Percentiles rank a stretch among this genome's conserved stretches.
phyloP scores from a whole-genome alignment of 495 filamentous ascomycete genomes.

The Aspergillus nanangensis region DNA sequence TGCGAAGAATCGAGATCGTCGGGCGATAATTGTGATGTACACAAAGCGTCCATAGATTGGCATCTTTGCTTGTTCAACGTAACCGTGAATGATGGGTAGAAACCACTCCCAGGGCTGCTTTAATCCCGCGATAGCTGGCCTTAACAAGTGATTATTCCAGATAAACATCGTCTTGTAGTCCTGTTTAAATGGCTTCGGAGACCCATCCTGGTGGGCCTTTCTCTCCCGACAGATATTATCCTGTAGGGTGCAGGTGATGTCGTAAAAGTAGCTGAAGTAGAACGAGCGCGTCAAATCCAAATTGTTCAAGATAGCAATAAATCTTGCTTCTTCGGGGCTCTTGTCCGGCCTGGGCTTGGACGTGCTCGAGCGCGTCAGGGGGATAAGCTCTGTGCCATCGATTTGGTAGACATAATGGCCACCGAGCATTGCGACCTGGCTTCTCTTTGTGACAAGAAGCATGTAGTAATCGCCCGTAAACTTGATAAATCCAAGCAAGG shows the following conservation, averaged over 20 bases:
- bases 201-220: slow-evolving; percentile 59
- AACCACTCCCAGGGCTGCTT: slow-evolving; percentile 92
- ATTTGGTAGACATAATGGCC: slow-evolving; percentile 95
- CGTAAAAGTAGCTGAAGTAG: slow-evolving; percentile 98
- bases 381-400: slow-evolving; percentile 90
- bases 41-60: slow-evolving; percentile 79
- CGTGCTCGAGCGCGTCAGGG: slow-evolving; percentile 61
- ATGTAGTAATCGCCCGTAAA: slow-evolving; percentile 98
- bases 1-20: slow-evolving; percentile 89
- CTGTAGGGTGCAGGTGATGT: slow-evolving; percentile 89
- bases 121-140: slow-evolving; percentile 64
- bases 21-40: slow-evolving; percentile 89
- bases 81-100: slow-evolving; percentile 92
- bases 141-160: slow-evolving; percentile 89
- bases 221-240: slow-evolving; percentile 87
- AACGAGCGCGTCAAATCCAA: slow-evolving; percentile 86
- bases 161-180: slow-evolving; percentile 95
- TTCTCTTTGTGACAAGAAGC: slow-evolving; percentile 92
- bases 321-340: slow-evolving; percentile 85
- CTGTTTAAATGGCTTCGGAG: slow-evolving; percentile 48
- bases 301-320: slow-evolving; percentile 82
- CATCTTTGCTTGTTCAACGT: slow-evolving; percentile 85
- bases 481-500: slow-evolving; percentile 87
- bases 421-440: slow-evolving; percentile 91
- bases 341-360: slow-evolving; percentile 70